These are phyloP conservation scores for Maudiozyma serrabonitensis DNA, from an alignment of 805 yeast genomes.

Conservation along the genomic window DNA sequence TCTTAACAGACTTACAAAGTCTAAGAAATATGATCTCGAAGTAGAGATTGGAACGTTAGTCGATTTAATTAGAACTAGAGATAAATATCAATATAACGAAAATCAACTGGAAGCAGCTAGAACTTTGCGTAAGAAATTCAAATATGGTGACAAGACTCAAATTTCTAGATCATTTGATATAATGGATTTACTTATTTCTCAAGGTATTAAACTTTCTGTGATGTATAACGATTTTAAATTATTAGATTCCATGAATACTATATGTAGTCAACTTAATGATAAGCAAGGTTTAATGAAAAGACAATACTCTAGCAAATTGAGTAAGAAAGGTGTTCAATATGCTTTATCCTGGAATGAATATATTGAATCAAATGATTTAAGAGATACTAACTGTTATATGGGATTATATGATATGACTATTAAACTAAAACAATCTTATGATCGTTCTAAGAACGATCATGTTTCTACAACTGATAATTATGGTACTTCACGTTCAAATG, in stretches of 20 bases:
- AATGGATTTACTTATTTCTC: slow-evolving; percentile 44
- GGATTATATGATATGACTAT: slow-evolving; percentile 11
- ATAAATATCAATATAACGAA: slow-evolving; percentile 14
- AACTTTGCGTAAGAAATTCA: slow-evolving; percentile 77
- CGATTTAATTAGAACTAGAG: slow-evolving; percentile 28
- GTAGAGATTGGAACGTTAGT: slow-evolving; percentile 29
- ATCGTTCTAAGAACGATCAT: neutral
- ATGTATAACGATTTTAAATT: slow-evolving; percentile 62
- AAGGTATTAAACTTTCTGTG: slow-evolving; percentile 28
- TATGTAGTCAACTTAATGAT: slow-evolving; percentile 12
- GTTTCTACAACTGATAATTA: neutral
- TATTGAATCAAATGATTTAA: slow-evolving; percentile 31
- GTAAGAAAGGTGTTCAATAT: slow-evolving; percentile 34
- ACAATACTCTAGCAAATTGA: slow-evolving; percentile 33
- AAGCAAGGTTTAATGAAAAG: neutral
- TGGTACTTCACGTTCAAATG: neutral
- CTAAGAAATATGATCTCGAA: slow-evolving; percentile 26
- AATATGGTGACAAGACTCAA: slow-evolving; percentile 63
- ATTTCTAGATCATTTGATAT: slow-evolving; percentile 60
- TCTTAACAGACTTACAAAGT: slow-evolving; percentile 40
- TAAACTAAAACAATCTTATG: slow-evolving; percentile 5
- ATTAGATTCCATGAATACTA: slow-evolving; percentile 45
- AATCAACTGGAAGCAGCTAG: slow-evolving; percentile 74
- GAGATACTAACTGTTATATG: slow-evolving; percentile 14
- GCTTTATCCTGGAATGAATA: slow-evolving; percentile 62